phyloP scores from a whole-genome alignment of 1,284 basidiomycete species.

The Golubevia sp. region DNA sequence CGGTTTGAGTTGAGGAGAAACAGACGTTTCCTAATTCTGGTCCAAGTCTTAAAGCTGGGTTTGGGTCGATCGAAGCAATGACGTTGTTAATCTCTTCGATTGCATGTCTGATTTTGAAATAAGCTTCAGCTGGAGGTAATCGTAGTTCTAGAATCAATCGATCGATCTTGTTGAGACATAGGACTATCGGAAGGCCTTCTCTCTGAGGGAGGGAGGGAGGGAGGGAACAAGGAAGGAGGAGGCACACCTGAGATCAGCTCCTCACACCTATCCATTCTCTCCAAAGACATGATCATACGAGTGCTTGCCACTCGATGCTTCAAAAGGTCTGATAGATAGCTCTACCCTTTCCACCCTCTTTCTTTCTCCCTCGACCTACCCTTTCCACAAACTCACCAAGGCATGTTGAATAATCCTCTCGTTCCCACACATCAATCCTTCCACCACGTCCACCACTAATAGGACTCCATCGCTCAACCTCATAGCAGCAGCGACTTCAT shows the following conservation, averaged over 20 bases:
- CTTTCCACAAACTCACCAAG: background rate
- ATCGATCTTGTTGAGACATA: constrained; percentile 98
- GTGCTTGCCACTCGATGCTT: too few relatives aligned
- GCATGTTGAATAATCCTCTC: constrained; percentile 20
- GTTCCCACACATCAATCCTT: constrained; percentile 54
- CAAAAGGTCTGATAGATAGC: too few relatives aligned
- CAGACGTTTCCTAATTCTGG: constrained; percentile 57
- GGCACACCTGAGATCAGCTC: constrained; percentile 7
- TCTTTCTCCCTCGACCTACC: too few relatives aligned
- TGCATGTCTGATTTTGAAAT: constrained; percentile 98
- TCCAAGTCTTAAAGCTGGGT: constrained; percentile 38
- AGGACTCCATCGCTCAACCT: constrained; percentile 53
- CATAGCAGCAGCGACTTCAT: constrained; percentile 54
- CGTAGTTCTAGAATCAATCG: constrained; percentile 93
- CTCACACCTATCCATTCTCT: too few relatives aligned
- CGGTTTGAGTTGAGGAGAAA: constrained; percentile 52
- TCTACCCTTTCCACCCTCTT: too few relatives aligned
- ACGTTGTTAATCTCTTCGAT: constrained; percentile 94
- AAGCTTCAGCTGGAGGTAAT: constrained; percentile 92
- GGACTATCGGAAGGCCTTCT: constrained; percentile 79
- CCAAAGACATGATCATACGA: too few relatives aligned
- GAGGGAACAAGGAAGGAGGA: constrained; percentile 1
- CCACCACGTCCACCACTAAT: constrained; percentile 57
- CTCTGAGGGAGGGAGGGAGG: background rate
- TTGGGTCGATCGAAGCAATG: constrained; percentile 36